phyloP scores from a whole-genome alignment of 352 stramenopile genomes.

The Pythium aristosporum region DNA sequence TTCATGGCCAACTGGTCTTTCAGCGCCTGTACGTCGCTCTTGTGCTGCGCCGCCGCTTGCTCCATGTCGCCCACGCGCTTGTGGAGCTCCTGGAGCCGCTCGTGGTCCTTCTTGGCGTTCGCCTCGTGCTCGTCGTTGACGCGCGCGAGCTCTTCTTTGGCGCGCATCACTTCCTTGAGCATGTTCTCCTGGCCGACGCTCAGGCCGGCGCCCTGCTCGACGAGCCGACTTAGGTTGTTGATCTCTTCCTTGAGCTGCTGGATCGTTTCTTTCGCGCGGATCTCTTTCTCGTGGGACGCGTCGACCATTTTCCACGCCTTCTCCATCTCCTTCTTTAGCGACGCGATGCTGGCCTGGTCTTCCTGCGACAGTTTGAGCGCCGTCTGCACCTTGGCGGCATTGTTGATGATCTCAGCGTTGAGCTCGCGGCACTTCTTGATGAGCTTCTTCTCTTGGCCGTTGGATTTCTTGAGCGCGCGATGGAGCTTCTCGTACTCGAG shows the following conservation, averaged over 20 bases:
- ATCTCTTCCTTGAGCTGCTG: slow-evolving; percentile 96
- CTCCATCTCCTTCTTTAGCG: slow-evolving; percentile 96
- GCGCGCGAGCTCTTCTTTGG: slow-evolving; percentile 87
- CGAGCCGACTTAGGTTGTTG: slow-evolving; percentile 92
- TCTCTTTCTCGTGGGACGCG: slow-evolving; percentile 93
- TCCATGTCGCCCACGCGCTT: slow-evolving; percentile 68
- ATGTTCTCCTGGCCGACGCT: slow-evolving; percentile 93
- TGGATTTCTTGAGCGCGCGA: slow-evolving; percentile 91
- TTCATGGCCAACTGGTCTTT: slow-evolving; percentile 88
- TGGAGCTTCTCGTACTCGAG: slow-evolving; percentile 96
- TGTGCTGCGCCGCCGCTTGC: slow-evolving; percentile 43
- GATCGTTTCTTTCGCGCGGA: slow-evolving; percentile 94
- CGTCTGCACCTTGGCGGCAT: slow-evolving; percentile 94
- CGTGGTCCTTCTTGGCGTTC: slow-evolving; percentile 80
- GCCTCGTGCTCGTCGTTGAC: slow-evolving; percentile 84
- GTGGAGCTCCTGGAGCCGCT: slow-evolving; percentile 80
- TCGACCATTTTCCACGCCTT: slow-evolving; percentile 95
- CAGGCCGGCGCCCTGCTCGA: slow-evolving; percentile 93
- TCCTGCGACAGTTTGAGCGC: slow-evolving; percentile 94
- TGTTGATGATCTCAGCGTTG: slow-evolving; percentile 96
- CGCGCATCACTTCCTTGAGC: slow-evolving; percentile 89
- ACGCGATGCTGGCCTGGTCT: slow-evolving; percentile 91
- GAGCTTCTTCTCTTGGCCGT: slow-evolving; percentile 94
- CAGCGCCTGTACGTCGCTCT: slow-evolving; percentile 78
- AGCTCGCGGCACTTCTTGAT: slow-evolving; percentile 95